Evolutionary conservation across 306 rosid species (phyloP).

Genomic region (Fragaria nilgerrensis): DNA sequence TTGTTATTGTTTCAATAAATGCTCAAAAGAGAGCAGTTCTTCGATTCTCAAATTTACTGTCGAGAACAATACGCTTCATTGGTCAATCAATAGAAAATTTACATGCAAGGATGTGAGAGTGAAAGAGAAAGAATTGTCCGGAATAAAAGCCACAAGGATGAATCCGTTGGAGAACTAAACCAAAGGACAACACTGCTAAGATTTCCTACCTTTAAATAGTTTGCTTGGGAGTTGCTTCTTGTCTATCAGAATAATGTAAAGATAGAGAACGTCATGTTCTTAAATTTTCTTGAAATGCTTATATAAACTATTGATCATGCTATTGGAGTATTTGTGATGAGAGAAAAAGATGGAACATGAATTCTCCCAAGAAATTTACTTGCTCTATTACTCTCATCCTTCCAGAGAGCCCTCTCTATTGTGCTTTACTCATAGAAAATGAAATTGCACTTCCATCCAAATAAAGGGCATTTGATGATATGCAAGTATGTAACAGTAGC

Average conservation of each 20-base stretch:
- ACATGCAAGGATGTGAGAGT: not conserved
- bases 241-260: not conserved
- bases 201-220: too few species aligned
- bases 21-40: conserved; percentile 34
- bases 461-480: not conserved
- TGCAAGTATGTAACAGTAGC: too few species aligned
- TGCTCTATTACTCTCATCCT: not conserved
- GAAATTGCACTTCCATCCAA: not conserved
- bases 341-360: not conserved
- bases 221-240: not conserved
- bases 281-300: not conserved
- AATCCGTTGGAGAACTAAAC: not conserved
- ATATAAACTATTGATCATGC: too few species aligned
- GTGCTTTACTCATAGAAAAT: not conserved
- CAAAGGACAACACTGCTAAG: not conserved
- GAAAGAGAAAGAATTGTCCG: not conserved
- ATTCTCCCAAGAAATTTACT: not conserved
- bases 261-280: not conserved
- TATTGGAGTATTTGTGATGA: not conserved
- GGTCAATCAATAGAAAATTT: not conserved
- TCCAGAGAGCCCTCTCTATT: too few species aligned
- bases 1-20: conserved; percentile 27
- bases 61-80: not conserved
- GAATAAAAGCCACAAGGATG: not conserved
- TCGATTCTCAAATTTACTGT: conserved; percentile 18